Conservation (phyloP, 257 asterid species). For the Catharanthus roseus region DNA sequence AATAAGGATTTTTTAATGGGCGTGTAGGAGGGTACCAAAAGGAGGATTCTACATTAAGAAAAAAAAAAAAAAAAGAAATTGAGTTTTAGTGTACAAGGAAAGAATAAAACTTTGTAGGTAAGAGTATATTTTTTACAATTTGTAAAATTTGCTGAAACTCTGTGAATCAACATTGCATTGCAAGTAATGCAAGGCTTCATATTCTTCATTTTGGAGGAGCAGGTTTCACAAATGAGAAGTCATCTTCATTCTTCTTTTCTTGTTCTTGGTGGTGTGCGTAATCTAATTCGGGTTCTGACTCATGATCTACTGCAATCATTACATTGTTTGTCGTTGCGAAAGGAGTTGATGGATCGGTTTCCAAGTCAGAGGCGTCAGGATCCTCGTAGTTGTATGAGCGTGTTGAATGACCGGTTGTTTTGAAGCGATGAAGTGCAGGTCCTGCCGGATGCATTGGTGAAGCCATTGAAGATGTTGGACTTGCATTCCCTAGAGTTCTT, state of each 20-base stretch:
- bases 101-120: not conserved
- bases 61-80: too few species aligned
- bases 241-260: slow-evolving; percentile 40
- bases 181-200: not conserved
- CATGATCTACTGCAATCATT: slow-evolving; percentile 27
- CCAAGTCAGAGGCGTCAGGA: slow-evolving; percentile 45
- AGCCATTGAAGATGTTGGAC: slow-evolving; percentile 54
- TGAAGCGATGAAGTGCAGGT: slow-evolving; percentile 62
- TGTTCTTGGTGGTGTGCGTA: slow-evolving; percentile 12
- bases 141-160: not conserved
- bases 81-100: not conserved
- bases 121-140: not conserved
- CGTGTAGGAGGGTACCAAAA: too few species aligned
- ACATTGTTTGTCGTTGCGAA: slow-evolving; percentile 39
- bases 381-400: slow-evolving; percentile 33
- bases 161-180: too few species aligned
- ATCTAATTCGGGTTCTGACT: slow-evolving; percentile 25
- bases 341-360: slow-evolving; percentile 50
- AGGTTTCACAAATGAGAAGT: slow-evolving; percentile 70
- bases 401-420: slow-evolving; percentile 61
- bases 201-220: slow-evolving; percentile 37
- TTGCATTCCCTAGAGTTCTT: slow-evolving; percentile 46
- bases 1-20: too few species aligned
- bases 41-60: not conserved
- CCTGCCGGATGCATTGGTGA: slow-evolving; percentile 50